Evolutionary conservation across 768 basidiomycete genomes (phyloP), one percentile per base, ranked within the genome.

Genomic region (Termitomyces sp.): DNA sequence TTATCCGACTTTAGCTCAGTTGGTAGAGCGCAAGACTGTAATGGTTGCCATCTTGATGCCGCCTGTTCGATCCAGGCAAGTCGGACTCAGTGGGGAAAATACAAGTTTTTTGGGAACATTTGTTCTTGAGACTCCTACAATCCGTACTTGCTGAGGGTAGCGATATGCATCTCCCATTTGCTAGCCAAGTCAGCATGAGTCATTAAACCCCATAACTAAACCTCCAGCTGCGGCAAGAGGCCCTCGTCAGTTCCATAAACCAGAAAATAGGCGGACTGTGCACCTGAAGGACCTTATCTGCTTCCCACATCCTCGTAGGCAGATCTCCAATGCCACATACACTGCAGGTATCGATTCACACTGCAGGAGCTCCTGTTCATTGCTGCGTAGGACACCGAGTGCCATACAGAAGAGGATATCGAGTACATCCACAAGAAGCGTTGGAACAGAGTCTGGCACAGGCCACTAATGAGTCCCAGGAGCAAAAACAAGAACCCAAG

Each of bases 271-370:
- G 1, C 16, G 22, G 54, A 42, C 38, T 5, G 75, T 84, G 28
- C 62, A 96, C 96, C 82, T 92, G 91, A 39, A 98, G 78, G 2
- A 99, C 78, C 71, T 88, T 91, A 70, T 96, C 95, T 0, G 93
- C 88, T 63, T 94, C 87, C 92, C 96, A 98, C 84, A 96, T 89
- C 61, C 94, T 81, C 13, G 92, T 94, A 1, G 97, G 96, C 63
- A 97, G 76, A 67, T 90, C 71, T 95, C 91, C 58, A 99, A 75
- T 6, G 92, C 86, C 9, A 94, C 90, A 69, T 98, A 98, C 1
- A 98, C 85, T 1, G 92, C 91, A 0, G 92, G 89, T 46, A 94
- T 89, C 1, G 91, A 93, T 65, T 92, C 87, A 70, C 92, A 94
- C 0, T 82, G 82, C 24, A 96, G 76, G 0, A 99, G 83, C 65